Base-by-base conservation (phyloP, 805 yeast genomes). In the Barnettozyma siamensis region DNA sequence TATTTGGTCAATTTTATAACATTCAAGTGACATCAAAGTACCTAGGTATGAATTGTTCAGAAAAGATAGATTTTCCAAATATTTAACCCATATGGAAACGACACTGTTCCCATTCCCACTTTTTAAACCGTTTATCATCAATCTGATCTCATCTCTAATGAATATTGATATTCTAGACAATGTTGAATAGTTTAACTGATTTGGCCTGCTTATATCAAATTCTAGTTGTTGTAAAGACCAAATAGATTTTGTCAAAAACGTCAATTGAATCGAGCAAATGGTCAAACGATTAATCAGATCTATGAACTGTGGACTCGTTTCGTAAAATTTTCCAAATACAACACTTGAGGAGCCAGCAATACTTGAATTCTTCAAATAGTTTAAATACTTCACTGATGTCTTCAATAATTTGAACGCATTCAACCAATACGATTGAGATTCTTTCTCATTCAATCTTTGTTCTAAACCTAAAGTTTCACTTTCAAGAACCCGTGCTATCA, bases 141-240 rank as follows among this genome's bases (percentile, higher is more conserved):
- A 70, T 60, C 31, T 50, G 44, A 43, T 19, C 41, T 70, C 72
- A 43, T 64, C 62, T 33, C 62, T 46, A 5, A 67, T 53, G 50
- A 52, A 69, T 1, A 73, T 63, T 4, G 76, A 66, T 10, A 73
- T 72, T 42, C 75, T 54, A 12, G 72, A 59, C n/a, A 73, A 51
- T 2, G 69, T 65, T 2, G 73, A 69, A 46, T 68, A 53, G 38
- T 54, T 56, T 30, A 55, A 35, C 9, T 42, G 43, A 21, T 45
- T 40, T 7, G 41, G 64, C 32, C 63, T 58, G 21, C 12, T 26
- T 5, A 51, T 40, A 33, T 52, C 46, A 31, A 21, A 54, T 15
- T 41, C 59, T n/a, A 26, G 45, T 18, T 19, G 18, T 31, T 59
- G 45, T 35, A 60, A 43, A 31, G 48, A 37, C 57, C 59, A 54